Evolutionary conservation across 2,329 filamentous ascomycete species (phyloP).

Genomic region (Colletotrichum brevisporum): DNA sequence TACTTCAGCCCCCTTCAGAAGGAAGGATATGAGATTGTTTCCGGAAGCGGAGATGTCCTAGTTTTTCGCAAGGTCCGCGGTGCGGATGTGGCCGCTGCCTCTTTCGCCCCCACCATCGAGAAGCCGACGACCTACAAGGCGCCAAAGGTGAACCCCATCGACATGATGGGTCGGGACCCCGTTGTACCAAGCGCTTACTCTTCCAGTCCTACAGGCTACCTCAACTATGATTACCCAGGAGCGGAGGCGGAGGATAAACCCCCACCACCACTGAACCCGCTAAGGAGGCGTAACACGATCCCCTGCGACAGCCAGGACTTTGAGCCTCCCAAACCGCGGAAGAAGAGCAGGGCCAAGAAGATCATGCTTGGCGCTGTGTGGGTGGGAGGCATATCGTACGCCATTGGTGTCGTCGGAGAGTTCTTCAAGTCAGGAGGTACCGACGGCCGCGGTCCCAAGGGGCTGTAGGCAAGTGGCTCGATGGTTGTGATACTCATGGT

Average conservation of each 20-base stretch:
- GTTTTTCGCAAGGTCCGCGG: constrained; percentile 74
- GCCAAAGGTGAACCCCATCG: constrained; percentile 69
- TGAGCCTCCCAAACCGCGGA: constrained; percentile 57
- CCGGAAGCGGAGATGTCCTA: constrained; percentile 73
- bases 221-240: constrained; percentile 68
- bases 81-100: constrained; percentile 41
- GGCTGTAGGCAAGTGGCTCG: background rate
- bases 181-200: constrained; percentile 66
- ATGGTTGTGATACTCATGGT: background rate
- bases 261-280: constrained; percentile 57
- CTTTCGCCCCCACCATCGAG: constrained; percentile 28
- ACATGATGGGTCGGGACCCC: constrained; percentile 62
- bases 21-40: constrained; percentile 77
- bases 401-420: constrained; percentile 70
- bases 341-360: constrained; percentile 60
- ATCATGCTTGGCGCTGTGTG: constrained; percentile 67
- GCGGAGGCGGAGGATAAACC: constrained; percentile 49
- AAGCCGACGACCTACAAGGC: constrained; percentile 37
- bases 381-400: constrained; percentile 70
- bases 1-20: constrained; percentile 71
- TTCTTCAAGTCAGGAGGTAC: constrained; percentile 65
- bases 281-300: constrained; percentile 51
- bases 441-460: constrained; percentile 55
- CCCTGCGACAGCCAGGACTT: constrained; percentile 58
- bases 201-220: constrained; percentile 75